phyloP scores from a whole-genome alignment of 2,329 filamentous ascomycete species.

The Scorias spongiosa region DNA sequence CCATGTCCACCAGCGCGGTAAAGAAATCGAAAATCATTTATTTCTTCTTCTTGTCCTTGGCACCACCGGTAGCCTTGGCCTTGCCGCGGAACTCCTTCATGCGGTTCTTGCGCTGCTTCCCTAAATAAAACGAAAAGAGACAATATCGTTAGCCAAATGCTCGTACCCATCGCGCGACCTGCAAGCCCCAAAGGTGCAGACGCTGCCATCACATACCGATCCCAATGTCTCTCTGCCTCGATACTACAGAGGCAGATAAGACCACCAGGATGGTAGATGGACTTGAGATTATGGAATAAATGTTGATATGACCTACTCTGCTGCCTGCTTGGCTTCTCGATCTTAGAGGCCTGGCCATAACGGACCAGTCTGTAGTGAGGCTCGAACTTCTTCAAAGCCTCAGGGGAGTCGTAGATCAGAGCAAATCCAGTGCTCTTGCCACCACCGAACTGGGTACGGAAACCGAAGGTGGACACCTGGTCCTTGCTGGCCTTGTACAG shows the following conservation, averaged over 20 bases:
- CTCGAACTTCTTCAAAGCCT: slow-evolving; percentile 99
- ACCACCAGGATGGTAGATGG: background rate
- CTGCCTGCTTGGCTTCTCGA: slow-evolving; percentile 95
- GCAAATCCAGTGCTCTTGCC: slow-evolving; percentile 99
- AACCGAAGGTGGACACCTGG: slow-evolving; percentile 93
- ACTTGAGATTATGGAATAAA: background rate
- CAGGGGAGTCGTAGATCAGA: slow-evolving; percentile 93
- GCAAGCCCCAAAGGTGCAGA: slow-evolving; percentile 1
- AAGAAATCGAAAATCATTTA: background rate
- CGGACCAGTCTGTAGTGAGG: slow-evolving; percentile 93
- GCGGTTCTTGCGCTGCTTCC: slow-evolving; percentile 99
- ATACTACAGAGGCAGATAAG: background rate
- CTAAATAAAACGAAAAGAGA: slow-evolving; percentile 34
- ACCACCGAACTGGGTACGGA: slow-evolving; percentile 97
- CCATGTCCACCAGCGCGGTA: background rate
- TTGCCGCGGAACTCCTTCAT: slow-evolving; percentile 96
- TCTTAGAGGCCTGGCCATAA: slow-evolving; percentile 82
- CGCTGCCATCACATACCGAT: slow-evolving; percentile 1
- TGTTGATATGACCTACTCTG: slow-evolving; percentile 63
- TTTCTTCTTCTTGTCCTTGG: slow-evolving; percentile 58
- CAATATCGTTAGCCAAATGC: slow-evolving; percentile 15
- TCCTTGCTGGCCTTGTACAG: slow-evolving; percentile 98
- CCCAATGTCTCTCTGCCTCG: background rate
- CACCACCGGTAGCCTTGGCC: slow-evolving; percentile 93
- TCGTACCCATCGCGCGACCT: background rate